Base-by-base conservation (phyloP, 371 early-diverging fungal species). In the Neoconidiobolus thromboides region DNA sequence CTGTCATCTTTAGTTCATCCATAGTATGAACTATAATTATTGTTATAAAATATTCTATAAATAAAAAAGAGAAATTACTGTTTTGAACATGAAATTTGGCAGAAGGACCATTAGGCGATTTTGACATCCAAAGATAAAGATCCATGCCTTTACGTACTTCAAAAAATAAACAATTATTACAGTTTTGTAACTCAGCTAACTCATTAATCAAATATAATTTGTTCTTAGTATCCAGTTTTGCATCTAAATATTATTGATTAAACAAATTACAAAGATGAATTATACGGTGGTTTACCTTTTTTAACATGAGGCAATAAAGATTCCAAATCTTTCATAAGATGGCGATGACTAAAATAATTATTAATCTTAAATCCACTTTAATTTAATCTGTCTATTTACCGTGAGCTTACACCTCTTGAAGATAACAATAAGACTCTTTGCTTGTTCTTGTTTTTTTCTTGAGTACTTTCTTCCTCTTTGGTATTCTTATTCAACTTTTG, bases 1-100 rank as follows among this genome's bases (percentile, higher is more conserved):
- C 98, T 0, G 91, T 93, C 87, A 96, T 83, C 65, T 89, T 86
- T 47, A 97, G 78, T 70, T 97, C 98, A 65, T 94, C 92, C 93
- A 96, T 91, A 12, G 98, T 97, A 69, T 97, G 98, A 56, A 97
- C 85, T 85, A 63, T 10, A 26, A 26, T 26, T 26, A 37, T 37
- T 7, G 46, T 52, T 14, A 42, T 5, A 60, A 26, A 39, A 40
- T 56, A 50, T 3, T 12, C 12, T 2, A 7, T 58, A 58, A 10
- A 49, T 26, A 44, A 36, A 49, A 10, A 39, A 58, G 48, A 38
- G 10, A 14, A 67, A 71, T 65, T 76, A 86, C 86, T 80, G 68
- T 93, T 93, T 68, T 89, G 89, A 63, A 95, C 90, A 54, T 86
- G 86, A 70, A 97, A 93, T 72, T 93, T 93, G 55, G 86, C 85